phyloP scores from a whole-genome alignment of 345 rosid genomes.

The Eucalyptus tenuipes region DNA sequence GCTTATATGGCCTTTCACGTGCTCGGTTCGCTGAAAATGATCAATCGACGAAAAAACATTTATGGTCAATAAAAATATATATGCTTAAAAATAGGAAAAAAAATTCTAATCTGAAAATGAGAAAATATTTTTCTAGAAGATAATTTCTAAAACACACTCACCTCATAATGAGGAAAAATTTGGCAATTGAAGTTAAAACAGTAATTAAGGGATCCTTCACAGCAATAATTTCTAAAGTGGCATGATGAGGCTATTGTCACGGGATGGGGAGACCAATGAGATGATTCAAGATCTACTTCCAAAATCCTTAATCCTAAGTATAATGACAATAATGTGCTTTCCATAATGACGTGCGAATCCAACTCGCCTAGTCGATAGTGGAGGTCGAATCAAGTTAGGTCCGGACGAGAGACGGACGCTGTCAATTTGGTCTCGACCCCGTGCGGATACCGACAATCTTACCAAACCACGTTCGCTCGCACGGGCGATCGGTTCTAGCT shows the following conservation, averaged over 20 bases:
- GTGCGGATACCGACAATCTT: not conserved
- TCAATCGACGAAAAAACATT: fast-evolving
- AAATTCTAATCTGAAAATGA: not conserved
- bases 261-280: not conserved
- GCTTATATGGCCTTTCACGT: not conserved
- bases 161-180: not conserved
- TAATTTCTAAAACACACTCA: not conserved
- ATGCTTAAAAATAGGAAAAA: not conserved
- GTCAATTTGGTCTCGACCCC: not conserved
- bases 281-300: not conserved
- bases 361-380: not conserved
- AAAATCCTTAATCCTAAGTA: not conserved
- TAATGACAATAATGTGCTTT: not conserved
- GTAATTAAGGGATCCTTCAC: not conserved
- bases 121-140: not conserved
- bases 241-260: not conserved
- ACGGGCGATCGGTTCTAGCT: not conserved
- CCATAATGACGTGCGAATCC: not conserved
- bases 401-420: not conserved
- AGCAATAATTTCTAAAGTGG: not conserved
- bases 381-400: not conserved
- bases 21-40: not conserved
- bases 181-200: not conserved
- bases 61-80: not conserved
- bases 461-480: not conserved